Percentiles rank a stretch among this genome's conserved stretches.
phyloP scores from a whole-genome alignment of 2,329 filamentous ascomycete genomes.

The Hypoxylon rubiginosum region DNA sequence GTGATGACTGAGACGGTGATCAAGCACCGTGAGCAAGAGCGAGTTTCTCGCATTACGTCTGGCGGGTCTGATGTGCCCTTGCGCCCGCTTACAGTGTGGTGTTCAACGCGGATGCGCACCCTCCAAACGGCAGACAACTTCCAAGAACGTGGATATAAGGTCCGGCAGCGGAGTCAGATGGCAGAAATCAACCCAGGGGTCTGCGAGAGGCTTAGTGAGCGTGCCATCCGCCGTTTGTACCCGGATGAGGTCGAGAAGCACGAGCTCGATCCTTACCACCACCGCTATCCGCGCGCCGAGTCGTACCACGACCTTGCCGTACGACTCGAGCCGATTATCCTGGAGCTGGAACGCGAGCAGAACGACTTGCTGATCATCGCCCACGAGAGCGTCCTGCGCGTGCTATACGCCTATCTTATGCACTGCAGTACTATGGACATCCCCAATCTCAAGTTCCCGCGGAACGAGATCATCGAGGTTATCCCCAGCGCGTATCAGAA shows the following conservation, averaged over 20 bases:
- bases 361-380: slow-evolving; percentile 98
- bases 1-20: slow-evolving; percentile 89
- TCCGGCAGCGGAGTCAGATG: slow-evolving; percentile 94
- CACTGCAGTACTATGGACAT: slow-evolving; percentile 97
- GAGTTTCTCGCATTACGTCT: slow-evolving; percentile 74
- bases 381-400: slow-evolving; percentile 96
- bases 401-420: slow-evolving; percentile 98
- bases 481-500: slow-evolving; percentile 98
- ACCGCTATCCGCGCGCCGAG: slow-evolving; percentile 95
- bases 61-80: slow-evolving; percentile 77
- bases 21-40: slow-evolving; percentile 86
- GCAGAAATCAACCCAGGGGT: slow-evolving; percentile 97
- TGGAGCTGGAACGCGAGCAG: slow-evolving; percentile 96
- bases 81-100: slow-evolving; percentile 92
- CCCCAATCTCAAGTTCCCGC: slow-evolving; percentile 90
- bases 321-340: slow-evolving; percentile 95
- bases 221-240: slow-evolving; percentile 82
- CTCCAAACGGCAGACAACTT: slow-evolving; percentile 90
- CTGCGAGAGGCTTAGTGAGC: slow-evolving; percentile 92
- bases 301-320: slow-evolving; percentile 99
- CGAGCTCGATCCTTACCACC: slow-evolving; percentile 94
- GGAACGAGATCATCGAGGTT: slow-evolving; percentile 98
- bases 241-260: slow-evolving; percentile 94
- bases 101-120: slow-evolving; percentile 89
- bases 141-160: slow-evolving; percentile 83